phyloP scores from a whole-genome alignment of 805 yeast genomes.

The Wickerhamiella sorbophila region DNA sequence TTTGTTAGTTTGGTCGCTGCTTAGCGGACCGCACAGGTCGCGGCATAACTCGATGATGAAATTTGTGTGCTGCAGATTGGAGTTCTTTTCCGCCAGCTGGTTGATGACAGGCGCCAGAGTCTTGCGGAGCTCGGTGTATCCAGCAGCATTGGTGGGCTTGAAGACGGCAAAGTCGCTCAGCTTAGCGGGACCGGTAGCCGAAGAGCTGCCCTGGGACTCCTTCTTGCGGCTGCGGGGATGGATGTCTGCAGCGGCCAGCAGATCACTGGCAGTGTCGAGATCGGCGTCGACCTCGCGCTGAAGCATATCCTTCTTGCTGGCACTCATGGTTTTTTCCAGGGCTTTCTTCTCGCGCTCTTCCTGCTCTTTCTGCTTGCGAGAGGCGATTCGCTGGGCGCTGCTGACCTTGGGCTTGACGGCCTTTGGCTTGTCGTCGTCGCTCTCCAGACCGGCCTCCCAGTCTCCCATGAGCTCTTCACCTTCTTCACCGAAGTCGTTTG shows the following conservation, averaged over 20 bases:
- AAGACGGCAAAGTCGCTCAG: slow-evolving; percentile 44
- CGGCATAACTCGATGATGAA: slow-evolving; percentile 77
- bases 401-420: slow-evolving; percentile 33
- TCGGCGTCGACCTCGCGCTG: slow-evolving; percentile 77
- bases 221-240: slow-evolving; percentile 32
- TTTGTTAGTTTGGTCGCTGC: slow-evolving; percentile 71
- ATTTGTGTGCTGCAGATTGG: slow-evolving; percentile 52
- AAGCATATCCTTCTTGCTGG: slow-evolving; percentile 60
- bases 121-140: slow-evolving; percentile 64
- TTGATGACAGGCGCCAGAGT: slow-evolving; percentile 49
- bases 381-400: slow-evolving; percentile 28
- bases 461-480: slow-evolving; percentile 74
- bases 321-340: slow-evolving; percentile 34
- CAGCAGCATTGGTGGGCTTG: slow-evolving; percentile 66
- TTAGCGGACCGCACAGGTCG: slow-evolving; percentile 69
- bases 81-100: slow-evolving; percentile 40
- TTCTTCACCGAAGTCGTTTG: slow-evolving; percentile 74
- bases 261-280: slow-evolving; percentile 81
- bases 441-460: slow-evolving; percentile 75
- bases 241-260: slow-evolving; percentile 54
- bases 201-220: slow-evolving; percentile 25
- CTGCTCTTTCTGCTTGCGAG: slow-evolving; percentile 31
- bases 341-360: slow-evolving; percentile 35
- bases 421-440: slow-evolving; percentile 35
- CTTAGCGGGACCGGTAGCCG: slow-evolving; percentile 24